Evolutionary conservation across 495 filamentous ascomycete species (phyloP).

Genomic region (Letharia lupina): DNA sequence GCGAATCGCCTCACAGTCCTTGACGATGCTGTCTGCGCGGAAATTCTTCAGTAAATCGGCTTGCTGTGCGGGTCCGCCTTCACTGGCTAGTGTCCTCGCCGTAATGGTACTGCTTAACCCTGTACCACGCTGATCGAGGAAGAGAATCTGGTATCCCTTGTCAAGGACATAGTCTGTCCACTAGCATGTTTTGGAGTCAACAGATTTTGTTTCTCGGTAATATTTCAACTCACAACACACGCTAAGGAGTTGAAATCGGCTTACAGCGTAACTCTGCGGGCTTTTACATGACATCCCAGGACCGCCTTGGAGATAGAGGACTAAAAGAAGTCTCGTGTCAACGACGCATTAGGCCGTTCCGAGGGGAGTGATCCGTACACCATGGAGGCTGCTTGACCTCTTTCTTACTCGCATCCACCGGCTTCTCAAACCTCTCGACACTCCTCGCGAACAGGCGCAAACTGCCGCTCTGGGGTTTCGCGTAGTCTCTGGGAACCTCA

Average conservation of each 20-base stretch:
- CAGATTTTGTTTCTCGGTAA: background rate
- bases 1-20: slow-evolving; percentile 80
- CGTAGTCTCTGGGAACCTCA: slow-evolving; percentile 70
- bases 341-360: background rate
- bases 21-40: slow-evolving; percentile 81
- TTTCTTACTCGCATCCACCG: slow-evolving; percentile 43
- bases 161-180: slow-evolving; percentile 62
- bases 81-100: slow-evolving; percentile 53
- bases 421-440: slow-evolving; percentile 53
- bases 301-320: slow-evolving; percentile 13
- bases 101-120: slow-evolving; percentile 75
- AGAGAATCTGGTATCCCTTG: slow-evolving; percentile 73
- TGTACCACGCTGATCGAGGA: slow-evolving; percentile 67
- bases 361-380: slow-evolving; percentile 25
- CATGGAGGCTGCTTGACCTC: slow-evolving; percentile 49
- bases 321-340: slow-evolving; percentile 2
- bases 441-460: slow-evolving; percentile 71
- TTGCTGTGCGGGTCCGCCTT: slow-evolving; percentile 57
- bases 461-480: slow-evolving; percentile 48
- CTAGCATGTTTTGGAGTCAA: background rate
- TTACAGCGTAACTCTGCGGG: slow-evolving; percentile 55
- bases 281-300: background rate
- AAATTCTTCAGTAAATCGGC: slow-evolving; percentile 78
- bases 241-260: background rate
- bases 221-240: background rate